phyloP scores from a whole-genome alignment of 306 rosid species.

The Cyamopsis tetragonoloba region DNA sequence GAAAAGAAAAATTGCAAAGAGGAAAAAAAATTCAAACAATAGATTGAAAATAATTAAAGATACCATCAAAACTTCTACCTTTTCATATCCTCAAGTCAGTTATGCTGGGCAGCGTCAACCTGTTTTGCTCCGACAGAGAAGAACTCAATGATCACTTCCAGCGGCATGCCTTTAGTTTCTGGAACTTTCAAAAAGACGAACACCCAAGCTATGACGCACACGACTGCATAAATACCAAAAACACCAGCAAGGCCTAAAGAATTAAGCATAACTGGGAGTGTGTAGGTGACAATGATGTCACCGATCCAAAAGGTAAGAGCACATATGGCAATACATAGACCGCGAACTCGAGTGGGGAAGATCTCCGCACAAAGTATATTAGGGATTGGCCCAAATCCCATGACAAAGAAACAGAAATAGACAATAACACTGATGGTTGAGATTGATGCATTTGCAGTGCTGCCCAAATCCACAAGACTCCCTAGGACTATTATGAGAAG shows the following conservation, averaged over 20 bases:
- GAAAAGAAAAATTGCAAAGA: neutral
- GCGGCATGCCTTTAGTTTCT: conserved; percentile 98
- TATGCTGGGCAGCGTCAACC: conserved; percentile 34
- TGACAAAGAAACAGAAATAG: conserved; percentile 87
- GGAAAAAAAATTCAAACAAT: conserved; percentile 9
- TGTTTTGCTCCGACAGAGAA: conserved; percentile 89
- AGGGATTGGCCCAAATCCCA: conserved; percentile 96
- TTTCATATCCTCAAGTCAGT: conserved; percentile 24
- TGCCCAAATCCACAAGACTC: conserved; percentile 65
- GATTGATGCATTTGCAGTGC: conserved; percentile 64
- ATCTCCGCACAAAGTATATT: conserved; percentile 93
- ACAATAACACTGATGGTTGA: conserved; percentile 78
- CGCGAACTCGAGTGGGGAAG: conserved; percentile 95
- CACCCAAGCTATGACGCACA: conserved; percentile 70
- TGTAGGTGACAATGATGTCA: conserved; percentile 85
- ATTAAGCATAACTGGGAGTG: conserved; percentile 86
- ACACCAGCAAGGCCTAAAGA: conserved; percentile 90
- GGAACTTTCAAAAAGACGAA: conserved; percentile 86
- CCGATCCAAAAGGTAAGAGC: conserved; percentile 91
- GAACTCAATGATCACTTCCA: conserved; percentile 90
- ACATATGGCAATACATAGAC: conserved; percentile 91
- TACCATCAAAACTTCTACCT: conserved; percentile 36
- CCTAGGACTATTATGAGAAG: conserved; percentile 68
- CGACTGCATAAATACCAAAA: conserved; percentile 80
- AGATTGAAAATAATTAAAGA: conserved; percentile 32